Evolutionary conservation across 2,329 filamentous ascomycete genomes (phyloP), one percentile per base, ranked within the genome.

Genomic region (Fusarium verrucosum): DNA sequence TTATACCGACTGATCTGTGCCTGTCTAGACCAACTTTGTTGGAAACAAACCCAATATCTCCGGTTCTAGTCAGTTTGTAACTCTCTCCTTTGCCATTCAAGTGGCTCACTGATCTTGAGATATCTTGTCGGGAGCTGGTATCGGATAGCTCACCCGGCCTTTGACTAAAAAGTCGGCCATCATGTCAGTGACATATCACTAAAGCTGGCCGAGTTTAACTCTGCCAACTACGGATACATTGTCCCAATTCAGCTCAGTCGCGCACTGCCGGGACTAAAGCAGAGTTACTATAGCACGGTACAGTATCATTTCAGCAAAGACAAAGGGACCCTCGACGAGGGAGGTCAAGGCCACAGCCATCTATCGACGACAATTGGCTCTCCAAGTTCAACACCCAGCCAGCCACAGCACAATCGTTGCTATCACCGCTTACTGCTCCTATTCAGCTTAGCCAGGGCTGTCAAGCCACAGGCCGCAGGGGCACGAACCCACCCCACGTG

Each of bases 381-480:
- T n/a, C n/a, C n/a, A n/a, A n/a, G n/a, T n/a, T n/a, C n/a, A n/a
- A n/a, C n/a, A n/a, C n/a, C n/a, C n/a, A n/a, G n/a, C 62, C 56
- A 61, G 61, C 40, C 49, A 25, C 35, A 60, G 37, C 25, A 19
- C 37, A 35, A 43, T 28, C 26, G 13, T 14, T 16, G 3, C 16
- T 13, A 22, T 50, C 47, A 41, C 35, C 25, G 22, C 23, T 22
- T 26, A 36, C 35, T 14, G 26, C 44, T 50, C 47, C 19, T 53
- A 14, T 42, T 53, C 54, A 59, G 40, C 41, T 60, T 46, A 25
- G 20, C 30, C 55, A 50, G 33, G 54, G 38, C 33, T 62, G 33
- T 64, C 62, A 66, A 66, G 63, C 63, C 63, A 66, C 63, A 60
- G n/a, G 23, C 11, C 25, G 26, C 62, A 64, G 49, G 63, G 63